Evolutionary conservation across 106 monocot genomes (phyloP), one percentile per base, ranked within the genome.

Genomic region (Apostasia ramifera): DNA sequence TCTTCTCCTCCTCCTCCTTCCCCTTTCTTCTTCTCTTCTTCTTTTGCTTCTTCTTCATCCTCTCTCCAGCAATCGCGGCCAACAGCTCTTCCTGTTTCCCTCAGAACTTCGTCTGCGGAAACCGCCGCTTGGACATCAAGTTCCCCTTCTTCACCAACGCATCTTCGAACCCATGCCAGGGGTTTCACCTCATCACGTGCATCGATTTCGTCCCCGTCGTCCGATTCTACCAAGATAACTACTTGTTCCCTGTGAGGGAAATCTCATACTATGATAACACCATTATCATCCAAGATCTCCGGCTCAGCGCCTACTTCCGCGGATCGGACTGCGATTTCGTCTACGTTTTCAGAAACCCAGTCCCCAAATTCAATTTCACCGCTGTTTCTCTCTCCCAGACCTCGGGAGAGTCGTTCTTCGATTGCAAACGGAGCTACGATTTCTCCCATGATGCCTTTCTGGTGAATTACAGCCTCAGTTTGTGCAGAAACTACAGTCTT

Each of bases 401-500:
- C 7, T 57, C 57, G 4, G 15, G 57, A 9, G 3, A 8, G n/a
- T 15, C 57, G 4, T 57, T 57, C 57, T 57, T 57, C 57, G n/a
- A 57, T 13, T 57, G 57, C n/a, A 9, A 8, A 3, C 4, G 15
- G 4, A 14, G 13, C n/a, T 57, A 57, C 57, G 57, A 57, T 13
- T 57, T 12, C 57, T 57, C 57, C 7, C 57, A 13, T 13, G 57
- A 57, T 13, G 57, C 15, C 12, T 57, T 57, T 15, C 4, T 13
- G 12, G 12, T 13, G 3, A 3, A 3, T 4, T 57, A 57, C n/a
- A 14, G 15, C n/a, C 57, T 57, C n/a, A 57, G 13, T 57, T 13
- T 15, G 4, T 57, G 57, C n/a, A 57, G 57, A 57, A 14, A 57
- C n/a, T 57, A 57, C n/a, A 70, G 45, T n/a, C 69, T 70, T 14